Evolutionary conservation across 2,329 filamentous ascomycete species (phyloP).

Genomic region (Xylariales sp.): DNA sequence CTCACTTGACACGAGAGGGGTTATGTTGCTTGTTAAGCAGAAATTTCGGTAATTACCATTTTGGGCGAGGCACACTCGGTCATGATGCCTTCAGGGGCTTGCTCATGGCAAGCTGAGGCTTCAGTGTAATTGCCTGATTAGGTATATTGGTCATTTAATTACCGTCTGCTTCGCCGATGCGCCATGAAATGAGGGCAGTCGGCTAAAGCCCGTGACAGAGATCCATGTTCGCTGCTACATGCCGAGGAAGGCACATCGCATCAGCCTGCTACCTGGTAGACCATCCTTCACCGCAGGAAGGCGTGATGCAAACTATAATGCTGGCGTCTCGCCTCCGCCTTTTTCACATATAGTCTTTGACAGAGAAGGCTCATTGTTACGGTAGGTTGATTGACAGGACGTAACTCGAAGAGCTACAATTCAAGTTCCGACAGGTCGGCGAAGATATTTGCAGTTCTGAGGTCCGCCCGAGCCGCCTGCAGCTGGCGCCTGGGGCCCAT

Average conservation of each 20-base stretch:
- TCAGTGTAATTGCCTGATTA: neutral
- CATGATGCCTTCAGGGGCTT: neutral
- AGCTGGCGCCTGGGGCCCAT: too few species aligned
- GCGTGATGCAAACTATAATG: neutral
- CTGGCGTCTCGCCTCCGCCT: too few species aligned
- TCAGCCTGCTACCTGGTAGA: neutral
- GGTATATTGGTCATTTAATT: slow-evolving; percentile 1
- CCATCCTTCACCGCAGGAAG: neutral
- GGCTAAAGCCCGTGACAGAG: neutral
- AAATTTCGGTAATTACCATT: neutral
- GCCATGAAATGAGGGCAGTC: neutral
- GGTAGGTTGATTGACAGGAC: too few species aligned
- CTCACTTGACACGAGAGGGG: neutral
- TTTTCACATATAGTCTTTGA: too few species aligned
- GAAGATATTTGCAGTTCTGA: too few species aligned
- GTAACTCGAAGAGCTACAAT: too few species aligned
- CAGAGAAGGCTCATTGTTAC: too few species aligned
- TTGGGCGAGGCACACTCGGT: neutral
- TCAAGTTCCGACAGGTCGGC: too few species aligned
- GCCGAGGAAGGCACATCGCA: neutral
- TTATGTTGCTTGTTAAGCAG: slow-evolving; percentile 2
- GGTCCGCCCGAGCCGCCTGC: too few species aligned
- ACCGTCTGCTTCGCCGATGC: neutral
- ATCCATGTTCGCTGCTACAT: slow-evolving; percentile 1
- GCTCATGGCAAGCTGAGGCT: neutral